A percentile compares a stretch with the other conserved stretches of the same genome.
Conservation (phyloP, 371 early-diverging fungal species). For the Quaeritorhiza haematococci region DNA sequence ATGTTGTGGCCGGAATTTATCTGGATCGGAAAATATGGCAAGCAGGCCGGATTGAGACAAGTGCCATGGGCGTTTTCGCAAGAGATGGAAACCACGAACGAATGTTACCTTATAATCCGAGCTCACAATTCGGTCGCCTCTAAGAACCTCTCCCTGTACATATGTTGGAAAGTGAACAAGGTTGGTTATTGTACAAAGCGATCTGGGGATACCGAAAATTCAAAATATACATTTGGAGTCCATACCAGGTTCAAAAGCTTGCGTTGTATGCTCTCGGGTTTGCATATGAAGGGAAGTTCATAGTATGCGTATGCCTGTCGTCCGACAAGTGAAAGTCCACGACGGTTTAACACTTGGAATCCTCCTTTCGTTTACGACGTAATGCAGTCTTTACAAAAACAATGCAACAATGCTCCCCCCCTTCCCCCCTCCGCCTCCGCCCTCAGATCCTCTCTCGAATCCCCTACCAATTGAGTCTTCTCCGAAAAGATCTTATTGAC, state of each 20-base stretch:
- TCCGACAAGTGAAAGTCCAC: background rate
- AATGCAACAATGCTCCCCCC: too few species aligned
- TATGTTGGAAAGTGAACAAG: too few species aligned
- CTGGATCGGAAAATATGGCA: background rate
- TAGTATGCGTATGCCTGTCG: background rate
- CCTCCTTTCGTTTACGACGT: background rate
- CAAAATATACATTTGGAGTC: background rate
- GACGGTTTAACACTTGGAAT: background rate
- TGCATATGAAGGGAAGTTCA: background rate
- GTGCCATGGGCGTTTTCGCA: too few species aligned
- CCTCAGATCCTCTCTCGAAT: too few species aligned
- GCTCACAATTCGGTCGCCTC: background rate
- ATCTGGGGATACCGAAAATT: background rate
- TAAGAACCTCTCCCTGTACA: background rate
- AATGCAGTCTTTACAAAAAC: background rate
- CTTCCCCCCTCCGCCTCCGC: too few species aligned
- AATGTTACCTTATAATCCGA: background rate
- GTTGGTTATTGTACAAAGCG: background rate
- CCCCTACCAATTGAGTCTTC: background rate
- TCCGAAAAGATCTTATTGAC: conserved; percentile 1
- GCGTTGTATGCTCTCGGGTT: background rate
- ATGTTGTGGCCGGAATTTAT: background rate
- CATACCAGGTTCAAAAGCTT: background rate
- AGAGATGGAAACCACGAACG: too few species aligned
- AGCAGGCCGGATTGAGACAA: background rate